phyloP scores from a whole-genome alignment of 1,284 basidiomycete genomes.

The Coniferiporia sulphurascens region DNA sequence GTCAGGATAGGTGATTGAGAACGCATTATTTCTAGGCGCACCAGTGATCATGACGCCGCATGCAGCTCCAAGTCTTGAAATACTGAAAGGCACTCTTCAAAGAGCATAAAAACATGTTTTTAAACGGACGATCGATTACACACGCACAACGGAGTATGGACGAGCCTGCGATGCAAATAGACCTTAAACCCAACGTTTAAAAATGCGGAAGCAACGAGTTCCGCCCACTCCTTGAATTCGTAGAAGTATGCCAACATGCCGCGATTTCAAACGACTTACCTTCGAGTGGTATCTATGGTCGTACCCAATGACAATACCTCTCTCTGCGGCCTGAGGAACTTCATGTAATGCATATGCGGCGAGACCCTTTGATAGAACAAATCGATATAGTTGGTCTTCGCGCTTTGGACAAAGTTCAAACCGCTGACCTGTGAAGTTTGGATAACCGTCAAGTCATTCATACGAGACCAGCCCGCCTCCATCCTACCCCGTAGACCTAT shows the following conservation, averaged over 20 bases:
- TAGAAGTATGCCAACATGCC: too few species aligned
- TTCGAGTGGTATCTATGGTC: conserved; percentile 77
- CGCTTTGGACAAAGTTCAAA: background rate
- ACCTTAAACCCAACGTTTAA: conserved; percentile 58
- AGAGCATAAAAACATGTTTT: background rate
- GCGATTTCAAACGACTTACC: too few species aligned
- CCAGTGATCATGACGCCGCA: conserved; percentile 88
- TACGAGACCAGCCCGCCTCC: conserved; percentile 81
- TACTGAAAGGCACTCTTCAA: conserved; percentile 69
- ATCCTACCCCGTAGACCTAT: conserved; percentile 74
- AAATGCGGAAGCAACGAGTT: conserved; percentile 68
- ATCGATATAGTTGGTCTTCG: background rate
- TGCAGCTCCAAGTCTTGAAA: conserved; percentile 61
- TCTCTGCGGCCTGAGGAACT: conserved; percentile 45
- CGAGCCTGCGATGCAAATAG: conserved; percentile 63
- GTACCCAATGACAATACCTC: conserved; percentile 76
- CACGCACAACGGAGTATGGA: conserved; percentile 76
- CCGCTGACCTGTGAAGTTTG: conserved; percentile 71
- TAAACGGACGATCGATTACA: background rate
- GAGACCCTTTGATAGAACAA: conserved; percentile 57
- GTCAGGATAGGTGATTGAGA: background rate
- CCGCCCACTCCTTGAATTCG: conserved; percentile 61
- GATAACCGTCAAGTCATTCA: conserved; percentile 82
- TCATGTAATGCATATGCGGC: conserved; percentile 61
- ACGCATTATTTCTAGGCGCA: conserved; percentile 25